phyloP scores from a whole-genome alignment of 345 rosid genomes.

The Physaria fendleri region DNA sequence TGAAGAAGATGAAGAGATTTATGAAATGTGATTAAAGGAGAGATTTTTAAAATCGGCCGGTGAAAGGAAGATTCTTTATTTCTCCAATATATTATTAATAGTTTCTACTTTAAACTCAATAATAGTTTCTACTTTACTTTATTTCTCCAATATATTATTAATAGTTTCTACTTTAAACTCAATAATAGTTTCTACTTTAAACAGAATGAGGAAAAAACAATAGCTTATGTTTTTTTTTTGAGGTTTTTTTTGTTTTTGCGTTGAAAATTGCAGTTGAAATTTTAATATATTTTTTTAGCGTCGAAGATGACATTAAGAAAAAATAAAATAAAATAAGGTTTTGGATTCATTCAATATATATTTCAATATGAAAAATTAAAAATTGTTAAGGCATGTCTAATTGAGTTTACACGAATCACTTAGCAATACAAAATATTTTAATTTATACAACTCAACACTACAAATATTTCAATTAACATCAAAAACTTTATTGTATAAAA shows the following conservation, averaged over 20 bases:
- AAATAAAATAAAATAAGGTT: no score
- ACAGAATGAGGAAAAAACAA: background rate
- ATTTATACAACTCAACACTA: no score
- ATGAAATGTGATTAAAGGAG: slow-evolving; percentile 6
- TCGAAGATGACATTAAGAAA: background rate
- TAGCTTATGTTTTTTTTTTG: background rate
- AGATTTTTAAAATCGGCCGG: slow-evolving; percentile 25
- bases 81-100: background rate
- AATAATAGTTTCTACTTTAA: background rate
- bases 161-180: background rate
- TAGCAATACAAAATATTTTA: no score
- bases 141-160: background rate
- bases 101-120: background rate
- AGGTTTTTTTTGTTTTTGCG: background rate
- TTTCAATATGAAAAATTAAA: no score
- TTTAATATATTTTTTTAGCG: background rate
- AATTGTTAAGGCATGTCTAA: background rate
- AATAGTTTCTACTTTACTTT: background rate
- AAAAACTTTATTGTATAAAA: no score
- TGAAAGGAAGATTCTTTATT: slow-evolving; percentile 14
- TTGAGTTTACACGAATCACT: no score
- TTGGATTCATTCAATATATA: background rate
- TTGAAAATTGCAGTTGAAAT: background rate
- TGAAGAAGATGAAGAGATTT: background rate
- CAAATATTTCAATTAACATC: no score